phyloP scores from a whole-genome alignment of 768 basidiomycete genomes.

The Naganishia randhawae region DNA sequence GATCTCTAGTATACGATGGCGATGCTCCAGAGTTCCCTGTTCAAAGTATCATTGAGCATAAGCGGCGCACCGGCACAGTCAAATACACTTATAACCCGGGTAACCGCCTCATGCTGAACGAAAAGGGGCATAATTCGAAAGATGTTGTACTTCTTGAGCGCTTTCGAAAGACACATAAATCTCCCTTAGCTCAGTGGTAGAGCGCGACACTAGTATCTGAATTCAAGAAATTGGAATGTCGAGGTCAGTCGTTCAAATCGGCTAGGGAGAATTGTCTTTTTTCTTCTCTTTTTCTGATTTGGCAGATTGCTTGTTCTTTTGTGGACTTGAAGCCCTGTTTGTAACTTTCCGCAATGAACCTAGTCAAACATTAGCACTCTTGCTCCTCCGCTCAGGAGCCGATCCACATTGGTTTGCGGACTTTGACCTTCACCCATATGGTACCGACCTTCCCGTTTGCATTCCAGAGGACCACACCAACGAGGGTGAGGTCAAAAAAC shows the following conservation, averaged over 20 bases:
- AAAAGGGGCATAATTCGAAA: no score
- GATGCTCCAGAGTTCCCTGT: no score
- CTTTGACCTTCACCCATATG: slow-evolving; percentile 60
- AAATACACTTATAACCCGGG: no score
- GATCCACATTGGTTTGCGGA: slow-evolving; percentile 62
- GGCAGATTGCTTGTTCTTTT: no score
- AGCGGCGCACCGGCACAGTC: no score
- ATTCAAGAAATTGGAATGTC: background rate
- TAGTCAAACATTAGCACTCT: background rate
- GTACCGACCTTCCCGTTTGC: slow-evolving; percentile 59
- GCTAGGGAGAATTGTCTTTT: background rate
- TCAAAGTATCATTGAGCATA: no score
- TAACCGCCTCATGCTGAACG: no score
- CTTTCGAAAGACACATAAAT: background rate
- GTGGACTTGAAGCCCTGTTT: no score
- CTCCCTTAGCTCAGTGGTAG: slow-evolving; percentile 6
- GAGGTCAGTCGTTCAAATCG: slow-evolving; percentile 6
- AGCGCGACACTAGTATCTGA: slow-evolving; percentile 1
- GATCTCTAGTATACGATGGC: no score
- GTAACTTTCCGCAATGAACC: no score
- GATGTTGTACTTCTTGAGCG: no score
- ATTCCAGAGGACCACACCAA: slow-evolving; percentile 69
- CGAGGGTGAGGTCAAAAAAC: slow-evolving; percentile 58
- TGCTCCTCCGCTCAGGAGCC: slow-evolving; percentile 52
- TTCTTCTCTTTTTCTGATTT: no score